Base-by-base conservation (phyloP, 306 rosid genomes). In the Acacia melanoxylon region DNA sequence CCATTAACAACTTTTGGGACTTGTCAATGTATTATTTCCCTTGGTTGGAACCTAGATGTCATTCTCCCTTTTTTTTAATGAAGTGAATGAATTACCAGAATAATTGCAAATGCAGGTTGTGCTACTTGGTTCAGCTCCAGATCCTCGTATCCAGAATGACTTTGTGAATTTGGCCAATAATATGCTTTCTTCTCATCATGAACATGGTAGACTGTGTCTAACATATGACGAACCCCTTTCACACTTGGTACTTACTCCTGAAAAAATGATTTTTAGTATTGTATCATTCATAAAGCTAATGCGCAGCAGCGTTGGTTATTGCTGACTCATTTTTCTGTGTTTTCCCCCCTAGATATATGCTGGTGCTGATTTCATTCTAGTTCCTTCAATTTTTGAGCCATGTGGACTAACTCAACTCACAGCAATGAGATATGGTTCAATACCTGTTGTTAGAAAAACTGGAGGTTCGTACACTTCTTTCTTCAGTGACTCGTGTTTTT, bases 101-200 rank as follows among this genome's bases (percentile, higher is more conserved):
- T 54, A 61, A 48, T n/a, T 80, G 48, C 58, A 62, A 81, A 79
- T 81, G 86, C 92, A 96, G 99, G 94, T 90, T 71, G 98, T 91
- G 13, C 90, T 96, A 81, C 99, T 96, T 81, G 99, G 99, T 86
- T 96, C 99, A 46, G 99, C 99, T 87, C 99, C 99, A 49, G 99
- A 96, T 88, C 94, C 91, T 73, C 97, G 97, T 72, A 89, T 96
- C 85, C 99, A 93, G 84, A 92, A 93, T 85, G 99, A 96, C 81
- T 96, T 96, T 85, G 93, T 79, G 80, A 86, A 88, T 87, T 88
- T 96, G 84, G 91, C 97, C 46, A 89, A 90, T 86, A 84, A 93
- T 10, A 80, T 92, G 80, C 98, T 88, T 81, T 88, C 94, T 78
- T 4, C 92, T 72, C 84, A 90, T 72, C 6, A 42, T 78, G 94